Conservation (phyloP, 176 grass and related monocot species). For the Phyllostachys edulis region DNA sequence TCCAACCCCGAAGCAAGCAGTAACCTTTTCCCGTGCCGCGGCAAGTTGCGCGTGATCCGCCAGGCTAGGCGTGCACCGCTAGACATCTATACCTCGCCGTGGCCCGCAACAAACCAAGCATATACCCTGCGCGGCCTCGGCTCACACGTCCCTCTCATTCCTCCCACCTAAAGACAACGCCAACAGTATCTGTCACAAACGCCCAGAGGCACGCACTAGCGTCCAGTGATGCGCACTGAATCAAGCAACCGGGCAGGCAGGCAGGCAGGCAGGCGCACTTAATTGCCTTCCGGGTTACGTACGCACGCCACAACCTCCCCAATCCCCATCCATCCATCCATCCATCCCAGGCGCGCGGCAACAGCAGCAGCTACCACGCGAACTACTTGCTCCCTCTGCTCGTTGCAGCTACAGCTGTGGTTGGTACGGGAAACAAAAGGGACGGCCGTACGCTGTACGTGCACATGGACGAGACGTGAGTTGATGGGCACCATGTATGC, state of each 20-base stretch:
- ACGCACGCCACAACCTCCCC: not conserved
- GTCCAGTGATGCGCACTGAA: not conserved
- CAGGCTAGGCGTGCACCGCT: not conserved
- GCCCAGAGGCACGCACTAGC: not conserved
- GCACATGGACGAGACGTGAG: not conserved
- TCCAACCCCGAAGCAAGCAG: not conserved
- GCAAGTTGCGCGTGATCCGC: conserved; percentile 22
- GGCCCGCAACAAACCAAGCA: not conserved
- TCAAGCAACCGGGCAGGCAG: not conserved
- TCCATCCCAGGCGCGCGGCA: not conserved
- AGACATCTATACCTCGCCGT: not conserved
- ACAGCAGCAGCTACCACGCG: not conserved
- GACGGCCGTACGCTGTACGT: not conserved
- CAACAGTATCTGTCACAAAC: conserved; percentile 43
- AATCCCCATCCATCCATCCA: no score
- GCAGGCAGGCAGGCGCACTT: not conserved
- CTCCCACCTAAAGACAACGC: conserved; percentile 11
- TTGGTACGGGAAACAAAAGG: not conserved
- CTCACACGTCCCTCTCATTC: not conserved
- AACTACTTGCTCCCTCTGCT: not conserved
- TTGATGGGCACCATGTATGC: conserved; percentile 7
- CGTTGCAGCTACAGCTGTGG: not conserved
- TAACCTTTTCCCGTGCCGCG: not conserved
- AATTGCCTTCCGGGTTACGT: conserved; percentile 19
- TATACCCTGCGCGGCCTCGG: not conserved